A percentile compares a stretch with the other conserved stretches of the same genome.
Evolutionary conservation across 805 yeast genomes (phyloP).

Genomic region (Debaryomyces hansenii): DNA sequence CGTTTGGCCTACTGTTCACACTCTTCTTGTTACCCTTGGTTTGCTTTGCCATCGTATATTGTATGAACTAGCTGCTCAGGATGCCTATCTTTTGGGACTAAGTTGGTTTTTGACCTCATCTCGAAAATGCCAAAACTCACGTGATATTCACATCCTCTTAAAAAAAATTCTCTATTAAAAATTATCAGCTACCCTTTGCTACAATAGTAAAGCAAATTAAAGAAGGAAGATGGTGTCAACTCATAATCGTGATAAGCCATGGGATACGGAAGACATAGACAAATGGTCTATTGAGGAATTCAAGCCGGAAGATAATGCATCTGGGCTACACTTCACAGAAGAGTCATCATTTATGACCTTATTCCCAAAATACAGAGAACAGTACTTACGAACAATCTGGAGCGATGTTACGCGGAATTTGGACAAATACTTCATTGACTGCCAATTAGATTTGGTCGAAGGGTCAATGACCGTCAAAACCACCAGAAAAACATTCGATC

Average conservation of each 20-base stretch:
- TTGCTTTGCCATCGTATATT: too few relatives aligned
- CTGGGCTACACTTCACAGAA: conserved; percentile 90
- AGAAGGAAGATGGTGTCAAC: conserved; percentile 75
- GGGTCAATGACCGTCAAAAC: conserved; percentile 98
- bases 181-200: background rate
- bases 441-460: conserved; percentile 86
- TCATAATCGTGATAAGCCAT: conserved; percentile 92
- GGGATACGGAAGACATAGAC: conserved; percentile 95
- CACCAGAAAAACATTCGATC: conserved; percentile 93
- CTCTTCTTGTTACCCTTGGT: too few relatives aligned
- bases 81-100: too few relatives aligned
- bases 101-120: background rate
- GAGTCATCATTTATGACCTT: conserved; percentile 93
- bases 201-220: background rate
- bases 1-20: too few relatives aligned
- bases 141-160: background rate
- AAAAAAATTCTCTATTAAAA: background rate
- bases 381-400: conserved; percentile 86
- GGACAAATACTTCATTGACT: conserved; percentile 72
- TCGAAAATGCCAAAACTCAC: background rate
- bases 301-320: conserved; percentile 81
- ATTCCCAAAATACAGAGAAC: conserved; percentile 96
- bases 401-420: conserved; percentile 84
- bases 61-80: too few relatives aligned
- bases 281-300: conserved; percentile 91